A percentile compares a stretch with the other conserved stretches of the same genome.
phyloP scores from a whole-genome alignment of 768 basidiomycete genomes.

The Tephrocybe sp. region DNA sequence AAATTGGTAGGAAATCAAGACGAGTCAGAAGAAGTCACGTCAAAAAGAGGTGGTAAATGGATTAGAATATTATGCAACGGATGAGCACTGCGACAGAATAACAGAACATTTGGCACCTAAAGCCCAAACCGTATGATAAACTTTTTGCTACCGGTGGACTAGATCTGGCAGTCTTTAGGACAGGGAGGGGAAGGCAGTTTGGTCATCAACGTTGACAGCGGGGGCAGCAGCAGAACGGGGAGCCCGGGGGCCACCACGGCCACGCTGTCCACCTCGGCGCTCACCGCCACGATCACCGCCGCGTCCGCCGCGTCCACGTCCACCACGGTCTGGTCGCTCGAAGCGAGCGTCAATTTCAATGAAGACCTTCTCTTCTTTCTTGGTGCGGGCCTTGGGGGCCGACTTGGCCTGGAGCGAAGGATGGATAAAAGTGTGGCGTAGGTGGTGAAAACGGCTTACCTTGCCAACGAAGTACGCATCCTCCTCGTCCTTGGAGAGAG shows the following conservation, averaged over 20 bases:
- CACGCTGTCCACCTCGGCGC: constrained; percentile 29
- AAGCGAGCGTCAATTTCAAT: constrained; percentile 92
- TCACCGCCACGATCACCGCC: constrained; percentile 45
- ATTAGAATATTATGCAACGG: constrained; percentile 18
- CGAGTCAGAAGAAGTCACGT: constrained; percentile 16
- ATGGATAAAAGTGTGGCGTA: not conserved
- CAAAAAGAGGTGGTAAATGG: constrained; percentile 14
- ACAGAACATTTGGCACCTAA: constrained; percentile 12
- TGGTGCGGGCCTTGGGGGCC: constrained; percentile 62
- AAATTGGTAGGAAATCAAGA: constrained; percentile 21
- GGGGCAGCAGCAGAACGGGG: constrained; percentile 38
- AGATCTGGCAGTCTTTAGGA: constrained; percentile 35
- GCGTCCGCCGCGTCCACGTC: constrained; percentile 55
- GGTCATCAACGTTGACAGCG: constrained; percentile 74
- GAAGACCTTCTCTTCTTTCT: constrained; percentile 90
- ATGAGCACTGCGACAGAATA: constrained; percentile 17
- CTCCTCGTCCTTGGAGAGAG: constrained; percentile 71
- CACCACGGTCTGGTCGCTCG: constrained; percentile 75
- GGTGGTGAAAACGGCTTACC: constrained; percentile 44
- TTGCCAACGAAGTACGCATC: constrained; percentile 87
- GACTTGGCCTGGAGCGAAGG: constrained; percentile 54
- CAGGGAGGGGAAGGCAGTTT: constrained; percentile 88
- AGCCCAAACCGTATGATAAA: constrained; percentile 13
- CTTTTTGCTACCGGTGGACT: constrained; percentile 12
- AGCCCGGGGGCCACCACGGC: constrained; percentile 44